Percentiles rank a stretch among this genome's conserved stretches.
These are phyloP conservation scores for Amylocystis lapponica DNA, from an alignment of 768 basidiomycete species.

Conservation along the genomic window DNA sequence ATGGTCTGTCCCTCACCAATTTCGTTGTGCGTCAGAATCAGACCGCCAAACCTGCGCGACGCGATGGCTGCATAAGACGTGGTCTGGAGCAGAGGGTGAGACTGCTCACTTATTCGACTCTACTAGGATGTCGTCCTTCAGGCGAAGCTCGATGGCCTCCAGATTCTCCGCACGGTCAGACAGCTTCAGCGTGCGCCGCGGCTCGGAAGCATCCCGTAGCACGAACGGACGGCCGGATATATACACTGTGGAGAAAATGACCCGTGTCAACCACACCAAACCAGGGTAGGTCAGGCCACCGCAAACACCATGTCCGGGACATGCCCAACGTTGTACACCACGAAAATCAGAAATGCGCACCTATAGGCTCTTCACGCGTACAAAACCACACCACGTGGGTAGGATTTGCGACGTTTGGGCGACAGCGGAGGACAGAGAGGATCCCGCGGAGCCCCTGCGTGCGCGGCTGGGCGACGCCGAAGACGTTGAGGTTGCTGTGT, in stretches of 20 bases:
- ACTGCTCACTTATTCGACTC: conserved; percentile 63
- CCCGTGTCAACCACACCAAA: not conserved
- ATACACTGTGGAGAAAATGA: conserved; percentile 48
- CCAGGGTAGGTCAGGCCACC: not conserved
- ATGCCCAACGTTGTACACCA: too few relatives aligned
- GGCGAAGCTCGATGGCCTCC: conserved; percentile 83
- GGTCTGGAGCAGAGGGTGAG: not conserved
- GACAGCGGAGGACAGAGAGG: conserved; percentile 73
- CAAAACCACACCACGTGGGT: conserved; percentile 93
- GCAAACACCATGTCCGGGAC: not conserved
- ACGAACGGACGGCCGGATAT: conserved; percentile 93
- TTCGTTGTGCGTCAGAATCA: conserved; percentile 93
- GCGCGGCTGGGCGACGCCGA: conserved; percentile 93
- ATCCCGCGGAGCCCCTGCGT: conserved; percentile 88
- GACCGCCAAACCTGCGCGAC: conserved; percentile 68
- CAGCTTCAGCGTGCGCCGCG: conserved; percentile 68
- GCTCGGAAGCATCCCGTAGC: conserved; percentile 79
- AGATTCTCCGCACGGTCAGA: conserved; percentile 94
- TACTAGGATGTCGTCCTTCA: conserved; percentile 87
- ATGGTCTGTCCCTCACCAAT: conserved; percentile 47
- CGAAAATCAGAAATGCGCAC: conserved; percentile 37
- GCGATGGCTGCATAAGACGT: not conserved
- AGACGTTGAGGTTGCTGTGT: conserved; percentile 80
- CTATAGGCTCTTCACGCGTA: conserved; percentile 92
- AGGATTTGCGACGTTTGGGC: conserved; percentile 55